These are phyloP conservation scores for Sugiyamaella japonica DNA, from an alignment of 1,139 yeast genomes.

Conservation along the genomic window DNA sequence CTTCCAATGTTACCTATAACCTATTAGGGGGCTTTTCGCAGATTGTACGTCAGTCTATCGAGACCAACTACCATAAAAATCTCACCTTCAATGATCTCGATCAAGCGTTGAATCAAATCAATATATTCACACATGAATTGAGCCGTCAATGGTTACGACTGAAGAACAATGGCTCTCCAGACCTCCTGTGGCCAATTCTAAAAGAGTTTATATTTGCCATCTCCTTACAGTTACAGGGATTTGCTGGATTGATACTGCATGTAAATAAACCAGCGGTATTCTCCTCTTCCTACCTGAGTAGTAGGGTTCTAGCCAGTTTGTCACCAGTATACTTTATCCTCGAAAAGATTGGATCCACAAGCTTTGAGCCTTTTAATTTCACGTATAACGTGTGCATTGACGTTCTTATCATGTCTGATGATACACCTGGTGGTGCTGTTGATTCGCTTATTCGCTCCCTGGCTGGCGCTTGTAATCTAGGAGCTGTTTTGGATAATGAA, in stretches of 20 bases:
- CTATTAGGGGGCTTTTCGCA: conserved; percentile 29
- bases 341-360: conserved; percentile 64
- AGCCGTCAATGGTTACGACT: conserved; percentile 16
- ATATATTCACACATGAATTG: conserved; percentile 17
- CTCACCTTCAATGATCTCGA: conserved; percentile 18
- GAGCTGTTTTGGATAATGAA: conserved; percentile 40
- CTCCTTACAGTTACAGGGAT: conserved; percentile 57
- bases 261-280: conserved; percentile 19
- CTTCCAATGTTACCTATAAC: conserved; percentile 12
- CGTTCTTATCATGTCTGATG: conserved; percentile 34
- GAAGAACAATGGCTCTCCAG: background rate
- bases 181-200: conserved; percentile 19
- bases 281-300: conserved; percentile 35
- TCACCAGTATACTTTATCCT: conserved; percentile 57
- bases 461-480: conserved; percentile 45
- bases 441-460: conserved; percentile 35
- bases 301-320: conserved; percentile 49
- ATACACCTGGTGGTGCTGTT: background rate
- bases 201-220: conserved; percentile 53
- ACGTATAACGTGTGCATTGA: conserved; percentile 58
- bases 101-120: conserved; percentile 15
- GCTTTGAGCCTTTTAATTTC: conserved; percentile 68
- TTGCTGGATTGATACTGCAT: conserved; percentile 45
- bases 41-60: conserved; percentile 24
- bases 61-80: conserved; percentile 15